Conservation (phyloP, 1,139 yeast species). For the Blastobotrys persicus region DNA sequence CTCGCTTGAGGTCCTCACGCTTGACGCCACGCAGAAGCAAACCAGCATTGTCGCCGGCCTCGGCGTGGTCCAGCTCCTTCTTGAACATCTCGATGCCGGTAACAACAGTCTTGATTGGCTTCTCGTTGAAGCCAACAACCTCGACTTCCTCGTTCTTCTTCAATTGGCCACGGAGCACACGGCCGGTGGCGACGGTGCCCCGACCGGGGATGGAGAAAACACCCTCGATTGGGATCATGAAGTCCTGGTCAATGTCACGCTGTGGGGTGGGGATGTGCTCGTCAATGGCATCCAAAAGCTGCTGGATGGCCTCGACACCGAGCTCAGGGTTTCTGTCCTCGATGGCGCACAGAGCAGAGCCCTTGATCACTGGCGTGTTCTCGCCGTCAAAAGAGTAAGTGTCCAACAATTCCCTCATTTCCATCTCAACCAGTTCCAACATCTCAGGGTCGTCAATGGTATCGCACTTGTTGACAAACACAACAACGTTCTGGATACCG, state of each 20-base stretch:
- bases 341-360: slow-evolving; percentile 96
- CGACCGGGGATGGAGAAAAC: slow-evolving; percentile 98
- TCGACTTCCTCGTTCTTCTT: slow-evolving; percentile 99
- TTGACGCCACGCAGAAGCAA: slow-evolving; percentile 95
- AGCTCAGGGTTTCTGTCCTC: slow-evolving; percentile 88
- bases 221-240: slow-evolving; percentile 96
- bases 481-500: slow-evolving; percentile 92
- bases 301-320: slow-evolving; percentile 80
- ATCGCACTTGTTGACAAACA: slow-evolving; percentile 96
- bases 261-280: slow-evolving; percentile 93
- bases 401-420: slow-evolving; percentile 93
- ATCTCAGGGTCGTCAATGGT: slow-evolving; percentile 98
- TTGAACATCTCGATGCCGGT: slow-evolving; percentile 99
- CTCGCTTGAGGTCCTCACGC: slow-evolving; percentile 96
- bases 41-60: slow-evolving; percentile 99
- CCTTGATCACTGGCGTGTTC: slow-evolving; percentile 96
- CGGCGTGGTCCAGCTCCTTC: slow-evolving; percentile 95
- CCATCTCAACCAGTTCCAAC: slow-evolving; percentile 99
- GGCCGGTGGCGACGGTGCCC: slow-evolving; percentile 99
- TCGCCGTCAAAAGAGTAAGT: slow-evolving; percentile 98
- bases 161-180: slow-evolving; percentile 96
- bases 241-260: slow-evolving; percentile 95
- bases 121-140: slow-evolving; percentile 86
- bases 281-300: slow-evolving; percentile 89
- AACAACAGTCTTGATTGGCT: slow-evolving; percentile 88